These are phyloP conservation scores for Benincasa hispida DNA, from an alignment of 306 rosid genomes.

Conservation along the genomic window DNA sequence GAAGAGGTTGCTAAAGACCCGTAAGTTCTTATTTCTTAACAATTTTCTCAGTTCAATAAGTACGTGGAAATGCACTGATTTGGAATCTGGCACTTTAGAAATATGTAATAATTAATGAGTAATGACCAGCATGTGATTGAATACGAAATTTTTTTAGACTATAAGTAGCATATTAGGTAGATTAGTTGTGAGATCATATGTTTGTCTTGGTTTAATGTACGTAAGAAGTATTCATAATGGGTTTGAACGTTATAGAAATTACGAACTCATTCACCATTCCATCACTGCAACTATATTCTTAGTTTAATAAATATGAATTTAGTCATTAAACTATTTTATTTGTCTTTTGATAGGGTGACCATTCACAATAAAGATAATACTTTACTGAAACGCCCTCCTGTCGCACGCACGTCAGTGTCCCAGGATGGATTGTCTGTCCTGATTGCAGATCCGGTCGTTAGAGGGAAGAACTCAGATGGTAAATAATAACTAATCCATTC, in stretches of 20 bases:
- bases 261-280: too few relatives aligned
- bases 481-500: not conserved
- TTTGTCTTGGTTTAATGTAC: too few relatives aligned
- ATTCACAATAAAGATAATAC: constrained; percentile 24
- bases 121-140: not conserved
- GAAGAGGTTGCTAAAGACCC: constrained; percentile 32
- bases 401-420: constrained; percentile 24
- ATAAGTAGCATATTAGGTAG: too few relatives aligned
- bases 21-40: constrained; percentile 17
- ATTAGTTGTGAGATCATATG: too few relatives aligned
- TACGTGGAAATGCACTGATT: not conserved
- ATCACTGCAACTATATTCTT: not conserved
- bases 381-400: constrained; percentile 41
- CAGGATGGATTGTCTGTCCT: constrained; percentile 39
- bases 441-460: constrained; percentile 18
- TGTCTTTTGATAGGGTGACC: constrained; percentile 17
- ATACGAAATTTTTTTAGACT: too few relatives aligned
- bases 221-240: too few relatives aligned
- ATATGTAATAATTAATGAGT: not conserved
- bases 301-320: not conserved
- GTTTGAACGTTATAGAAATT: too few relatives aligned
- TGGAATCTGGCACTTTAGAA: not conserved
- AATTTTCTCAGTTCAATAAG: not conserved
- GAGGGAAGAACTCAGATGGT: constrained; percentile 35
- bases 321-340: not conserved